These are phyloP conservation scores for Taphrina communis DNA, from an alignment of 1,139 yeast species.

Conservation along the genomic window DNA sequence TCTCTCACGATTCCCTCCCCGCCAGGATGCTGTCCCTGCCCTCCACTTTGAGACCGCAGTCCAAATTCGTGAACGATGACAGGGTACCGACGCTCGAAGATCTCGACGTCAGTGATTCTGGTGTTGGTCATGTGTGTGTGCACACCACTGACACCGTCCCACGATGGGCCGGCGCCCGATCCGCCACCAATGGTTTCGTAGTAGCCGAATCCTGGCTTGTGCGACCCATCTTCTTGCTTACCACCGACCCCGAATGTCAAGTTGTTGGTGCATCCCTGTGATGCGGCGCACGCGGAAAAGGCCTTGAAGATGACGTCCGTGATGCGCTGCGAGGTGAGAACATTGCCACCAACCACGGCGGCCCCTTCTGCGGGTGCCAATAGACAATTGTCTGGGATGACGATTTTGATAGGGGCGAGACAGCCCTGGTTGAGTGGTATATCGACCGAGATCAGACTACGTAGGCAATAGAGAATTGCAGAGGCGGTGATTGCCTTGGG, in stretches of 20 bases:
- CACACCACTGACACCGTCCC: slow-evolving; percentile 69
- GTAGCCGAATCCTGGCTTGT: slow-evolving; percentile 64
- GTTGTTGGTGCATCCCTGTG: slow-evolving; percentile 72
- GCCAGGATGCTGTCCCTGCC: slow-evolving; percentile 61
- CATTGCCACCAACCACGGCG: slow-evolving; percentile 89
- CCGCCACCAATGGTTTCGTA: slow-evolving; percentile 57
- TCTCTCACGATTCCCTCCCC: slow-evolving; percentile 71
- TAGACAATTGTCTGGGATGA: slow-evolving; percentile 71
- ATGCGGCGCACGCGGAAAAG: slow-evolving; percentile 76
- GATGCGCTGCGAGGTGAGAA: slow-evolving; percentile 82
- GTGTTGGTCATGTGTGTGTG: slow-evolving; percentile 77
- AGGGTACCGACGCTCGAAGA: slow-evolving; percentile 70
- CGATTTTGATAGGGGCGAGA: slow-evolving; percentile 68
- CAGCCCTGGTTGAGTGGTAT: slow-evolving; percentile 89
- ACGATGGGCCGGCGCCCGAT: slow-evolving; percentile 69
- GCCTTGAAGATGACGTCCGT: slow-evolving; percentile 80
- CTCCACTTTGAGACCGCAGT: slow-evolving; percentile 64
- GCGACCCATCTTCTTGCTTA: slow-evolving; percentile 53
- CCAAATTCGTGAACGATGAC: slow-evolving; percentile 64
- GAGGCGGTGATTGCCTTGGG: slow-evolving; percentile 68
- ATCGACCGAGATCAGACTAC: slow-evolving; percentile 75
- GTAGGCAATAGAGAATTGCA: slow-evolving; percentile 75
- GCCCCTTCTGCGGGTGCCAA: slow-evolving; percentile 75
- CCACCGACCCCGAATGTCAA: slow-evolving; percentile 69
- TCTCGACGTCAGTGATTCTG: slow-evolving; percentile 71